Base-by-base conservation (phyloP, 2,329 filamentous ascomycete species). In the Lachnellula subtilissima region DNA sequence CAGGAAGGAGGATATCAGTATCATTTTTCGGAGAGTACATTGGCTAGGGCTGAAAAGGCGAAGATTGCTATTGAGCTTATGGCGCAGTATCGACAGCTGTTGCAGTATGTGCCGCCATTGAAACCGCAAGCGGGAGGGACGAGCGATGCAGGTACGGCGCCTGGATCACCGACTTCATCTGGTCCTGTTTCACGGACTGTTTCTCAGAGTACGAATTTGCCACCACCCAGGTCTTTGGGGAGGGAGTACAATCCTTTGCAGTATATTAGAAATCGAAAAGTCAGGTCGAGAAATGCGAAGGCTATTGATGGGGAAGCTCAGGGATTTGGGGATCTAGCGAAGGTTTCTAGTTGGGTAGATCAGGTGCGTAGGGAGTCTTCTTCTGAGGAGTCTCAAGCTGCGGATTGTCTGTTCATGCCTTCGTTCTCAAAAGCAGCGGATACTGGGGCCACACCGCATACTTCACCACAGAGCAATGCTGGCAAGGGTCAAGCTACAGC, bases 161-260 rank as follows among this genome's bases (percentile, higher is more conserved):
- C 52, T 23, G 25, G 15, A 14, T 61, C 59, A 52, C 46, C 52
- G n/a, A 54, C 42, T 17, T 35, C 35, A 6, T 64, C 62, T 42
- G 56, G 49, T 48, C 66, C 56, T 74, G 71, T 59, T 66, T 73
- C 48, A 62, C 74, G 57, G 70, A 65, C 55, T 68, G 75, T 64
- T 52, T 70, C 56, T 58, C 70, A 53, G 70, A 71, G 60, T 50
- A 74, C 9, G 9, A 32, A 32, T 32, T 32, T 64, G 66, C 43
- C 52, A 8, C 12, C 54, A 17, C 48, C 49, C 9, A 54, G 59
- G 23, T 51, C 56, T 5, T 71, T 86, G 7, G 88, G 88, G 4
- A 85, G 92, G 52, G 74, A 78, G 2, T 97, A 97, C 70, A 96
- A 99, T 69, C 94, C 93, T 4, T 74, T 99, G 23, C 94, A 97